Conservation (phyloP, 2,329 filamentous ascomycete species). For the Neodidymelliopsis sp. region DNA sequence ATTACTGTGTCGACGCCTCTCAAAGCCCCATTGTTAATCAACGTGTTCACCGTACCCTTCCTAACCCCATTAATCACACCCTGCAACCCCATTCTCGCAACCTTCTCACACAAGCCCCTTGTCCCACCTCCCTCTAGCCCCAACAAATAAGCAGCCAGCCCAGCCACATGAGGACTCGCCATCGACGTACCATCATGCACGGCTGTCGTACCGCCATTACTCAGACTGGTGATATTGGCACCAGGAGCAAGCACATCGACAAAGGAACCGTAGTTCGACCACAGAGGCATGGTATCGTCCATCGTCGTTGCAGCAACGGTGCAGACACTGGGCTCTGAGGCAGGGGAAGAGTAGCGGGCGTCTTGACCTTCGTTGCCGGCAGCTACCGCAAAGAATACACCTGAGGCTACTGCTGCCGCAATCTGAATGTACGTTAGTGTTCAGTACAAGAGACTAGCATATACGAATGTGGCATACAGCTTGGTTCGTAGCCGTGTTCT, state of each 20-base stretch:
- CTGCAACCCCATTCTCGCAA: constrained; percentile 52
- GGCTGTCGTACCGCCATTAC: constrained; percentile 47
- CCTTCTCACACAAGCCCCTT: constrained; percentile 55
- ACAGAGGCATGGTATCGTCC: constrained; percentile 40
- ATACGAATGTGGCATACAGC: constrained; percentile 23
- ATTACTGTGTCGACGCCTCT: background rate
- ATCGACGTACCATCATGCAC: constrained; percentile 68
- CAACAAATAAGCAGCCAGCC: constrained; percentile 73
- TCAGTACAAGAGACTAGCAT: background rate
- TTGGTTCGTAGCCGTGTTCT: constrained; percentile 34
- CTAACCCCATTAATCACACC: constrained; percentile 50
- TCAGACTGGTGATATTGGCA: constrained; percentile 56
- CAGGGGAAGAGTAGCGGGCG: constrained; percentile 41
- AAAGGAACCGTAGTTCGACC: constrained; percentile 46
- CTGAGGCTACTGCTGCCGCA: constrained; percentile 40
- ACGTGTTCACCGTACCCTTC: constrained; percentile 54
- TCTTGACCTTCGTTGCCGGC: constrained; percentile 47
- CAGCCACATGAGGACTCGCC: constrained; percentile 74
- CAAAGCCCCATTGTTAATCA: constrained; percentile 59
- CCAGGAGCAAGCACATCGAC: constrained; percentile 51
- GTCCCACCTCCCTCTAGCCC: constrained; percentile 50
- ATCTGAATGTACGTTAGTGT: constrained; percentile 25
- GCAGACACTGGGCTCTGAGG: constrained; percentile 45
- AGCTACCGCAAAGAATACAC: constrained; percentile 49
- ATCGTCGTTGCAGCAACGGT: constrained; percentile 48